phyloP scores from a whole-genome alignment of 345 rosid genomes.

The Rubroshorea leprosula region DNA sequence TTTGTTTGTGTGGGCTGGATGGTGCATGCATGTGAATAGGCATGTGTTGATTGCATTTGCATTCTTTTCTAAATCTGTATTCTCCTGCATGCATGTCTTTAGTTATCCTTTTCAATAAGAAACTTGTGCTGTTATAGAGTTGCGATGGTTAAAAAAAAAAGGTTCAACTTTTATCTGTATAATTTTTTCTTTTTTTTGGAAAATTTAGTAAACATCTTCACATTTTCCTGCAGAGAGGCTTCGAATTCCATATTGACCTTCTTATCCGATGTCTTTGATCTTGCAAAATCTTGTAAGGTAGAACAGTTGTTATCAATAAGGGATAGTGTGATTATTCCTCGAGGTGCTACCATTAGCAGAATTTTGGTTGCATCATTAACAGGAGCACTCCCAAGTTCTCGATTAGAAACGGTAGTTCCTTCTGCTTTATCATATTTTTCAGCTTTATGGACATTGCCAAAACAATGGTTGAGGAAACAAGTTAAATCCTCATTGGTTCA shows the following conservation, averaged over 20 bases:
- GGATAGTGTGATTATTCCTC: slow-evolving; percentile 68
- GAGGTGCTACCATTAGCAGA: slow-evolving; percentile 77
- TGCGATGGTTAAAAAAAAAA: neutral
- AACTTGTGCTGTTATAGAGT: neutral
- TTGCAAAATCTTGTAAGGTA: slow-evolving; percentile 54
- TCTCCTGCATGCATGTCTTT: no score
- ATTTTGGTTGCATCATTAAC: slow-evolving; percentile 78
- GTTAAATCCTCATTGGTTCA: no score
- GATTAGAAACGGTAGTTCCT: slow-evolving; percentile 66
- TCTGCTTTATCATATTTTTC: neutral
- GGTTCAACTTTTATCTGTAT: neutral
- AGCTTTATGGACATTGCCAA: no score
- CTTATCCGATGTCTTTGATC: slow-evolving; percentile 84
- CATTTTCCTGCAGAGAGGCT: slow-evolving; percentile 67
- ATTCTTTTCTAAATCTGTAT: no score
- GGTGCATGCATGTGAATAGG: neutral
- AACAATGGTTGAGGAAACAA: no score
- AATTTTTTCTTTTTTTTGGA: neutral
- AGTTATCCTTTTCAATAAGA: neutral
- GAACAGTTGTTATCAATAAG: slow-evolving; percentile 61
- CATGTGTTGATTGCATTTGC: no score
- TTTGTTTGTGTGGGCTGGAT: neutral
- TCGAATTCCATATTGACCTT: slow-evolving; percentile 88
- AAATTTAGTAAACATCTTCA: slow-evolving; percentile 5
- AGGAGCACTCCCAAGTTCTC: slow-evolving; percentile 96